A percentile compares a stretch with the other conserved stretches of the same genome.
phyloP scores from a whole-genome alignment of 2,329 filamentous ascomycete genomes.

The Aspergillus calidoustus region DNA sequence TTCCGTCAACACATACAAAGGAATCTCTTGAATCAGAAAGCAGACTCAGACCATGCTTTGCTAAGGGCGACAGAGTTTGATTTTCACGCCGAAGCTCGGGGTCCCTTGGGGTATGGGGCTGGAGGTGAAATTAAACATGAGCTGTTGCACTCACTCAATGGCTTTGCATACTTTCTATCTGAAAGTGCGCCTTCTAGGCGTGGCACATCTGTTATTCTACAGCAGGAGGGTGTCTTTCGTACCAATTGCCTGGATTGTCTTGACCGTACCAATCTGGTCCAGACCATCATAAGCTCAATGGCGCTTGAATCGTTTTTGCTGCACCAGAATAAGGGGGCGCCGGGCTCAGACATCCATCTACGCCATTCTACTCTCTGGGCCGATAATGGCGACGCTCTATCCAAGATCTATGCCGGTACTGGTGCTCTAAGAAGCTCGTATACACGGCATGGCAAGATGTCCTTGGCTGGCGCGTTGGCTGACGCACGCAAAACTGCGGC shows the following conservation, averaged over 20 bases:
- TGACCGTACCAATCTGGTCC: constrained; percentile 93
- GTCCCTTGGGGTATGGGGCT: constrained; percentile 83
- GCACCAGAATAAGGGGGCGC: constrained; percentile 70
- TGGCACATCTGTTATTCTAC: constrained; percentile 69
- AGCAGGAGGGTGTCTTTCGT: constrained; percentile 93
- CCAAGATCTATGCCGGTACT: constrained; percentile 94
- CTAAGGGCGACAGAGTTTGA: constrained; percentile 87
- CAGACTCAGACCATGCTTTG: constrained; percentile 71
- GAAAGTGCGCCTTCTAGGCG: constrained; percentile 56
- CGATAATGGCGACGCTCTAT: constrained; percentile 92
- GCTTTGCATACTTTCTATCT: constrained; percentile 90
- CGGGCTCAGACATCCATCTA: constrained; percentile 84
- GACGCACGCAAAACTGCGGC: constrained; percentile 94
- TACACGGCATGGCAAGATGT: constrained; percentile 94
- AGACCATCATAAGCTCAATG: constrained; percentile 94
- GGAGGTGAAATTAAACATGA: constrained; percentile 81
- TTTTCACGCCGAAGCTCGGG: constrained; percentile 92
- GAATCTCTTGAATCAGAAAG: constrained; percentile 68
- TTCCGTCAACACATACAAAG: constrained; percentile 78
- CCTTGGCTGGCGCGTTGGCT: constrained; percentile 87
- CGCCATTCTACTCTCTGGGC: constrained; percentile 94
- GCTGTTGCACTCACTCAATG: constrained; percentile 78
- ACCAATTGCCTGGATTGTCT: constrained; percentile 97
- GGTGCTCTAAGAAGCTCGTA: constrained; percentile 95
- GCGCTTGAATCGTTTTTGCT: constrained; percentile 81